Conservation (phyloP, 2,329 filamentous ascomycete genomes). For the Biscogniauxia marginata region DNA sequence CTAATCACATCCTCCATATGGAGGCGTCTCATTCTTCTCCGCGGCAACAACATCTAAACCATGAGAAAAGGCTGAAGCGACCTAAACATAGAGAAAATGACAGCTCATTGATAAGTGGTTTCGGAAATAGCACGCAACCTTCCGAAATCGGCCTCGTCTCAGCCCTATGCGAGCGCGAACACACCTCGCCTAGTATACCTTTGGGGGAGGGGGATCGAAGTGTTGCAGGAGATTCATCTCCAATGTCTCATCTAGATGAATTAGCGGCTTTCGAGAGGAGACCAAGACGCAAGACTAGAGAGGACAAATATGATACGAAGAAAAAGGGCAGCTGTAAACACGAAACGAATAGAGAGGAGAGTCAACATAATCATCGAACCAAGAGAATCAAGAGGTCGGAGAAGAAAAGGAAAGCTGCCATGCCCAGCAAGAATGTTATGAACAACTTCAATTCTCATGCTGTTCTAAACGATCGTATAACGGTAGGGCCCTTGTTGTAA, state of each 20-base stretch:
- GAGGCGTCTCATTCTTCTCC: constrained; percentile 10
- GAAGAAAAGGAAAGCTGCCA: constrained; percentile 30
- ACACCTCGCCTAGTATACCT: constrained; percentile 3
- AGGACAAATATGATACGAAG: constrained; percentile 53
- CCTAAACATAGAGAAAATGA: constrained; percentile 17
- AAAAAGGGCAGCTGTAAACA: constrained; percentile 23
- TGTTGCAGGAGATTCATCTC: constrained; percentile 17
- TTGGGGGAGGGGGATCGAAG: constrained; percentile 10
- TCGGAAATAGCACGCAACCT: constrained; percentile 14
- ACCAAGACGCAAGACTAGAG: constrained; percentile 54
- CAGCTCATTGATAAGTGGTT: constrained; percentile 29
- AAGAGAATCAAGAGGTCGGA: constrained; percentile 19
- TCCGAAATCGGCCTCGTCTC: constrained; percentile 4
- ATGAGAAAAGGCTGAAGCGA: constrained; percentile 18
- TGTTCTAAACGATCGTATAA: constrained; percentile 51
- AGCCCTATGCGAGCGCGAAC: constrained; percentile 6
- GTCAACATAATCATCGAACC: constrained; percentile 5
- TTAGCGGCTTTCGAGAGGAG: constrained; percentile 44
- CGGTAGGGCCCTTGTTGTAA: constrained; percentile 36
- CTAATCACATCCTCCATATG: constrained; percentile 21
- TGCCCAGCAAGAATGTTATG: constrained; percentile 48
- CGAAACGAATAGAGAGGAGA: constrained; percentile 24
- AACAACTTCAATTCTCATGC: constrained; percentile 55
- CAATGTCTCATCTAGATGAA: constrained; percentile 8
- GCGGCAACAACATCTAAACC: constrained; percentile 4